phyloP scores from a whole-genome alignment of 495 filamentous ascomycete species.

The Talaromyces wortmannii region DNA sequence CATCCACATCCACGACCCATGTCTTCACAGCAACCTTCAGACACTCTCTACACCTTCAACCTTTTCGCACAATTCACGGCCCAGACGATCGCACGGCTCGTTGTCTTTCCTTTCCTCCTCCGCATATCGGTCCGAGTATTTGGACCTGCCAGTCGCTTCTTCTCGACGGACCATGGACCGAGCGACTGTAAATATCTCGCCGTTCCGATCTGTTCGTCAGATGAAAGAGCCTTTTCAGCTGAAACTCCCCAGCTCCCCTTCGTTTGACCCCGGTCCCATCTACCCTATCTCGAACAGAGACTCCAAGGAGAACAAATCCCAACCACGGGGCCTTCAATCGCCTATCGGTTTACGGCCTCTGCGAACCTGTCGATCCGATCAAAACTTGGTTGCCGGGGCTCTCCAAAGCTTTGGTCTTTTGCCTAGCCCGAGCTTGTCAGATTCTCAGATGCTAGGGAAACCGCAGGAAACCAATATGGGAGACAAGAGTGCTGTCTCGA shows the following conservation, averaged over 20 bases:
- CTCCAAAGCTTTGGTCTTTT: constrained; percentile 33
- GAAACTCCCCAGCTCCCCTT: constrained; percentile 29
- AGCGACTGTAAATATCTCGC: constrained; percentile 23
- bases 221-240: constrained; percentile 42
- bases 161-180: constrained; percentile 10
- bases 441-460: constrained; percentile 13
- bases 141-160: constrained; percentile 10
- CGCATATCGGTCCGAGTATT: constrained; percentile 12
- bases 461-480: background rate
- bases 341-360: constrained; percentile 11
- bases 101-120: constrained; percentile 20
- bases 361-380: constrained; percentile 36
- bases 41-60: constrained; percentile 3
- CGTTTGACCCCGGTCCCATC: constrained; percentile 4
- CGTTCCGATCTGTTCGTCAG: constrained; percentile 37
- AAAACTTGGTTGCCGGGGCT: constrained; percentile 25
- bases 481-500: background rate
- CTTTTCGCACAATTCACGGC: constrained; percentile 1
- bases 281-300: constrained; percentile 1
- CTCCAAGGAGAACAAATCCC: background rate
- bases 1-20: background rate
- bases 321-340: constrained; percentile 2
- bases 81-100: constrained; percentile 13
- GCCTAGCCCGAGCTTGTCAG: constrained; percentile 35
- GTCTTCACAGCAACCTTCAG: background rate